Percentiles rank a stretch among this genome's conserved stretches.
phyloP scores from a whole-genome alignment of 2,329 filamentous ascomycete genomes.

The Coniochaeta prunicola region DNA sequence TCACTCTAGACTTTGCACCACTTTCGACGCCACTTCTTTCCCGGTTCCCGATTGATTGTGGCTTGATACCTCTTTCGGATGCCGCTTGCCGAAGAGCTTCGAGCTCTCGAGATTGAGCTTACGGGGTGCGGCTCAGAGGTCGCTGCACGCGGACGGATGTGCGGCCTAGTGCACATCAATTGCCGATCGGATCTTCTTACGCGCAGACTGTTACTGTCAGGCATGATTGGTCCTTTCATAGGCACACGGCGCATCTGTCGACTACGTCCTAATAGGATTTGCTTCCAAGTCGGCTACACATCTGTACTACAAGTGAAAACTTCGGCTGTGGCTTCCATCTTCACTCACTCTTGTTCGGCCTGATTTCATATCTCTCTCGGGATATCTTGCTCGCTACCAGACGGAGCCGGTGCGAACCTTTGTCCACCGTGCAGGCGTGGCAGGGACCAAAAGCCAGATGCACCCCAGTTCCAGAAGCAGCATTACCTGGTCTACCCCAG shows the following conservation, averaged over 20 bases:
- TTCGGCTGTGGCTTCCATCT: neutral
- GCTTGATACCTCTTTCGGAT: neutral
- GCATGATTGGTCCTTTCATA: neutral
- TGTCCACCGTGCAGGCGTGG: neutral
- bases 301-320: neutral
- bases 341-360: neutral
- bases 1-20: neutral
- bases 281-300: neutral
- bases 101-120: neutral
- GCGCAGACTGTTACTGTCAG: neutral
- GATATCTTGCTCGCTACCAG: neutral
- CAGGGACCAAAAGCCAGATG: neutral
- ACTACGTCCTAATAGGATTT: neutral
- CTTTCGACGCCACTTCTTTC: neutral
- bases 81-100: neutral
- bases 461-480: neutral
- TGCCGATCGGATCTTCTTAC: neutral
- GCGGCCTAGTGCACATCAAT: neutral
- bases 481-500: constrained; percentile 1
- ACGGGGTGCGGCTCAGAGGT: neutral
- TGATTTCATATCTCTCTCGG: neutral
- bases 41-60: constrained; percentile 2
- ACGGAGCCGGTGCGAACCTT: neutral
- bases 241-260: neutral
- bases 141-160: neutral